A percentile compares a stretch with the other conserved stretches of the same genome.
These are phyloP conservation scores for Pyrenopolyporus hunteri DNA, from an alignment of 495 filamentous ascomycete species.

Conservation along the genomic window DNA sequence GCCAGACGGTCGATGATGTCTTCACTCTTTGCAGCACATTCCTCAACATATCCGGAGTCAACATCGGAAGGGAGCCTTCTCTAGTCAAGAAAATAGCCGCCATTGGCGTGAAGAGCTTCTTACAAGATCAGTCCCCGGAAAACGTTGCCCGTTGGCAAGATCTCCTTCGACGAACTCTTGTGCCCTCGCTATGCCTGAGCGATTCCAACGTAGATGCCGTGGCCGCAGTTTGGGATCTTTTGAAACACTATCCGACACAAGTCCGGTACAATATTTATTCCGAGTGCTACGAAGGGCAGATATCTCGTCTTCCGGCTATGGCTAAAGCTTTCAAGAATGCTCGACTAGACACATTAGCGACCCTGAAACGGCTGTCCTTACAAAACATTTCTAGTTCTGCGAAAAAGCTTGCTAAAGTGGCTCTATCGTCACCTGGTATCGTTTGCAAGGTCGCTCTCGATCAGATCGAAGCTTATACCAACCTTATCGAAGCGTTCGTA, in stretches of 20 bases:
- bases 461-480: constrained; percentile 90
- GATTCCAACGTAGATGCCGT: constrained; percentile 82
- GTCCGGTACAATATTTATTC: constrained; percentile 88
- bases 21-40: constrained; percentile 86
- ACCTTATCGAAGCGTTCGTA: constrained; percentile 89
- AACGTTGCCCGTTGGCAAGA: constrained; percentile 79
- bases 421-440: constrained; percentile 84
- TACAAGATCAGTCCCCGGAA: constrained; percentile 67
- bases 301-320: constrained; percentile 77
- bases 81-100: constrained; percentile 80
- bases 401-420: constrained; percentile 82
- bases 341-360: constrained; percentile 75
- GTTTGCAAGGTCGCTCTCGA: constrained; percentile 85
- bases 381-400: constrained; percentile 87
- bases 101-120: constrained; percentile 79
- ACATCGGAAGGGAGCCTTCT: constrained; percentile 80
- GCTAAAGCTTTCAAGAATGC: constrained; percentile 77
- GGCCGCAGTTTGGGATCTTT: constrained; percentile 81
- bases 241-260: constrained; percentile 76
- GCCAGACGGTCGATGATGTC: constrained; percentile 87
- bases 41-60: constrained; percentile 81
- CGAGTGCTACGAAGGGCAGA: constrained; percentile 84
- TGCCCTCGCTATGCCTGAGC: constrained; percentile 83
- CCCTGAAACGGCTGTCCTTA: constrained; percentile 82
- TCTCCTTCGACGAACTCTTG: constrained; percentile 78